Evolutionary conservation across 176 grass and related monocot species (phyloP), one percentile per base, ranked within the genome.

Genomic region (Aechmea fasciata): DNA sequence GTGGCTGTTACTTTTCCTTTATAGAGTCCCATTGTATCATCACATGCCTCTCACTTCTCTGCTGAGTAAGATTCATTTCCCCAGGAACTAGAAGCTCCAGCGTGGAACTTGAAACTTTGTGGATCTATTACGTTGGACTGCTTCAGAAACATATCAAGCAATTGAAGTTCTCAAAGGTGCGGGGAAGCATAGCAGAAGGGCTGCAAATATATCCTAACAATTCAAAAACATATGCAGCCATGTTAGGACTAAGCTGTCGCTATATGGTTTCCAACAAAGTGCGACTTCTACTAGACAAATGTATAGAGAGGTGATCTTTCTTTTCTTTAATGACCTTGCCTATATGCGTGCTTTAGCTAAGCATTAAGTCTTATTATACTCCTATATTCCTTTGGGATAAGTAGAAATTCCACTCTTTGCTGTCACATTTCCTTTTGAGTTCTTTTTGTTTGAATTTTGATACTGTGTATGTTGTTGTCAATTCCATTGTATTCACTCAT

Each of bases 231-330:
- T 97, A 81, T 78, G 71, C 70, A 62, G 77, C 79, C 48, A 90
- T 87, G 76, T 74, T 97, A 83, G 78, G 72, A 69, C 74, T 92
- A 51, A 87, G 77, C 62, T 79, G 63, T 80, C 88, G 85, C 66
- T 92, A 92, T 71, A 87, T 80, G 50, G 89, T 87, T 69, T 82
- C 93, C 41, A 92, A 79, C 55, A 92, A 90, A 87, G 81, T 92
- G 59, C 86, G 89, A 74, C 81, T 87, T 55, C 78, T 88, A 65
- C 82, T 97, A 8, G 93, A 97, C 84, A 91, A 92, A 79, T 92
- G 77, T 66, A 62, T 73, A 77, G 76, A 83, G 80, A 92, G 86
- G 93, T 97, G 72, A 81, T 49, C 12, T 48, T 69, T 87, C 71
- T 13, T 77, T 77, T 67, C 19, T 50, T 23, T 79, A 11, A 47